Percentiles rank a stretch among this genome's conserved stretches.
Conservation (phyloP, 148 eudicot genomes). For the Tetragonia tetragonoides region DNA sequence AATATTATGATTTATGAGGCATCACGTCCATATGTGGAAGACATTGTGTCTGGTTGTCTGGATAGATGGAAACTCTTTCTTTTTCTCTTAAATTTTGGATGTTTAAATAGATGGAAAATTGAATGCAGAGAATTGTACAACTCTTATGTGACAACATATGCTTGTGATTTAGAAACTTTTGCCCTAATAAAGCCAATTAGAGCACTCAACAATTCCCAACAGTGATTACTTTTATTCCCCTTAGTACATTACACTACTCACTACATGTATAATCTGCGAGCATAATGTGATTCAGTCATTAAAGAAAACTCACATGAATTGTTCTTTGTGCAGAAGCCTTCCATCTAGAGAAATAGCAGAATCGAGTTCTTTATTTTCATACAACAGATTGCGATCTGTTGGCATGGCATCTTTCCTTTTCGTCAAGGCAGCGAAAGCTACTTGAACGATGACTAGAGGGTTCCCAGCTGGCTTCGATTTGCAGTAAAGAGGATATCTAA, state of each 20-base stretch:
- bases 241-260: background rate
- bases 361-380: slow-evolving; percentile 48
- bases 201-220: no score
- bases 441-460: slow-evolving; percentile 73
- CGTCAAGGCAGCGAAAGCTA: slow-evolving; percentile 58
- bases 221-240: background rate
- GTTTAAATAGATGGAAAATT: no score
- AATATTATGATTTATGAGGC: no score
- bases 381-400: slow-evolving; percentile 41
- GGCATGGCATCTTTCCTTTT: slow-evolving; percentile 56
- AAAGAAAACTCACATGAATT: slow-evolving; percentile 44
- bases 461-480: slow-evolving; percentile 70
- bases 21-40: no score
- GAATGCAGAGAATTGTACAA: no score
- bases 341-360: slow-evolving; percentile 35
- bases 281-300: background rate
- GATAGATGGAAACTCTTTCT: no score
- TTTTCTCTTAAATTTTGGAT: no score
- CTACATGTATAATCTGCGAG: no score
- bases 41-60: no score
- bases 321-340: slow-evolving; percentile 49
- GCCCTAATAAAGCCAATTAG: no score
- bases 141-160: no score
- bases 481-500: slow-evolving; percentile 50
- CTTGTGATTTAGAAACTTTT: no score